Conservation (phyloP, 192 early-diverging fungal genomes). For the Coemansia sp. region DNA sequence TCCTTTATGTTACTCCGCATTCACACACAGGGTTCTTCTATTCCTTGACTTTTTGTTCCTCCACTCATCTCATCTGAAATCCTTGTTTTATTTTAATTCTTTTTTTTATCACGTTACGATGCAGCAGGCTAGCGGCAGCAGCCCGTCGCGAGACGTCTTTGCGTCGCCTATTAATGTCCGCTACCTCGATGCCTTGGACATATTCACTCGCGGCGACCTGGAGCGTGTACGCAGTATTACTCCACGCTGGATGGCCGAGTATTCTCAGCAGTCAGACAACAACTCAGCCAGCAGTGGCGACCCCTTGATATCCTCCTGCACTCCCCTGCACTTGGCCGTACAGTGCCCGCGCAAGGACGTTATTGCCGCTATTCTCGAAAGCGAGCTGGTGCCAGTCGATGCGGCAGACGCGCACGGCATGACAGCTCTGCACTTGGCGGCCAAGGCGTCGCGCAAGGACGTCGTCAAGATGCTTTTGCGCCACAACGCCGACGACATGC, state of each 20-base stretch:
- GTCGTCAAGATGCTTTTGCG: slow-evolving; percentile 69
- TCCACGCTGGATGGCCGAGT: slow-evolving; percentile 45
- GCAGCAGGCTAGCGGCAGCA: background rate
- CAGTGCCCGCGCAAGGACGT: slow-evolving; percentile 65
- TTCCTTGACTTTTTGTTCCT: background rate
- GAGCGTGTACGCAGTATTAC: slow-evolving; percentile 31
- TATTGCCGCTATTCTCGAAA: slow-evolving; percentile 57
- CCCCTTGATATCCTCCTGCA: slow-evolving; percentile 36
- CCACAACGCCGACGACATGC: slow-evolving; percentile 65
- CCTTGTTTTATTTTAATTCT: background rate
- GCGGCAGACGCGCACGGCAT: slow-evolving; percentile 61
- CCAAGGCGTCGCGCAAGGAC: slow-evolving; percentile 66
- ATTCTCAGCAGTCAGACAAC: slow-evolving; percentile 11
- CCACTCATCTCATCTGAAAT: background rate
- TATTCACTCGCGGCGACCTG: slow-evolving; percentile 44
- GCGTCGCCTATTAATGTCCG: background rate
- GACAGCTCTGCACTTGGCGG: slow-evolving; percentile 74
- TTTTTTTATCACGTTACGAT: background rate
- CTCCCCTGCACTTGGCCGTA: slow-evolving; percentile 61
- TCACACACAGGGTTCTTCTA: background rate
- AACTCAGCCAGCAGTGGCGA: background rate
- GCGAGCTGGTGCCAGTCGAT: slow-evolving; percentile 57
- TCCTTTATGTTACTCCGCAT: background rate
- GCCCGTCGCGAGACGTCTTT: background rate
- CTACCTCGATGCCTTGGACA: slow-evolving; percentile 53